These are phyloP conservation scores for Balakata baccata DNA, from an alignment of 345 rosid genomes.

Conservation along the genomic window DNA sequence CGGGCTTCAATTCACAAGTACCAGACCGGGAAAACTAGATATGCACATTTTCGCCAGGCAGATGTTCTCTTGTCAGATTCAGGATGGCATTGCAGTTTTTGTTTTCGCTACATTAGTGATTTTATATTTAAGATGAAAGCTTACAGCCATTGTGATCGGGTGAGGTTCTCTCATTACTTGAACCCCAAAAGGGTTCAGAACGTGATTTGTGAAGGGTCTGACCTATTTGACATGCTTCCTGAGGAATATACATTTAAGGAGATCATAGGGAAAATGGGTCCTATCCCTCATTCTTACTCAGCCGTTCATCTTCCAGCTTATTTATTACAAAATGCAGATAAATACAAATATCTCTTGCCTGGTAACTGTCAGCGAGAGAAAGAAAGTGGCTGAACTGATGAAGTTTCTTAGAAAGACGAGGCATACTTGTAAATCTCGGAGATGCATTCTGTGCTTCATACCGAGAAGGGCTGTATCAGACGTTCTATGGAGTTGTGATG, in stretches of 20 bases:
- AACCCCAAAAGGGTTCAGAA: conserved; percentile 75
- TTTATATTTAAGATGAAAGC: conserved; percentile 96
- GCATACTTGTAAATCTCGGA: conserved; percentile 16
- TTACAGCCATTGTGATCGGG: conserved; percentile 85
- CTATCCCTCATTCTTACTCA: conserved; percentile 66
- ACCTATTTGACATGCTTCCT: conserved; percentile 87
- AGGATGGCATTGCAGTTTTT: conserved; percentile 98
- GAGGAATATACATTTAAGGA: conserved; percentile 90
- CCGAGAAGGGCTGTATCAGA: conserved; percentile 14
- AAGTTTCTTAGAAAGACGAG: neutral
- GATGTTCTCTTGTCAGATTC: conserved; percentile 68
- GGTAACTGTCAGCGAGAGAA: conserved; percentile 77
- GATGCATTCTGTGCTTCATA: conserved; percentile 22
- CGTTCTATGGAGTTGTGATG: conserved; percentile 15
- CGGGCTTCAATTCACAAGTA: conserved; percentile 80
- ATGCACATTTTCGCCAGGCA: conserved; percentile 80
- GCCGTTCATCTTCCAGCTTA: conserved; percentile 78
- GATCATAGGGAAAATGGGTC: conserved; percentile 85
- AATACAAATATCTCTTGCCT: conserved; percentile 74
- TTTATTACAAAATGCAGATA: conserved; percentile 63
- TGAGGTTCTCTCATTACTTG: conserved; percentile 80
- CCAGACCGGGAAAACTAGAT: conserved; percentile 57
- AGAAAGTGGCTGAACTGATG: conserved; percentile 56
- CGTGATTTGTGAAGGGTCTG: conserved; percentile 73
- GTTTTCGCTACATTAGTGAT: conserved; percentile 69